Conservation (phyloP, 345 rosid species). For the Hibiscus trionum region DNA sequence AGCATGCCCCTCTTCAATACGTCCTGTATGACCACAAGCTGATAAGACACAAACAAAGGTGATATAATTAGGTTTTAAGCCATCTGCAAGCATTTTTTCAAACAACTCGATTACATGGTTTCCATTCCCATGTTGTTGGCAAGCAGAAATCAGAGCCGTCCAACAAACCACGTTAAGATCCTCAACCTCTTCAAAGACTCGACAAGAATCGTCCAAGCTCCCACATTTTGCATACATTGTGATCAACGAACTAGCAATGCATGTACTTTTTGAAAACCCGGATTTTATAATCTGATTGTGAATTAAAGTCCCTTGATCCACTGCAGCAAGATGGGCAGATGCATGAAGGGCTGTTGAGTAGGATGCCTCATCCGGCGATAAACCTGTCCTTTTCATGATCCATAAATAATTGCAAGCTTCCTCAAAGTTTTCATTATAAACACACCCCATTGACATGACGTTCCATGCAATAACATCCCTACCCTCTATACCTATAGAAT, state of each 20-base stretch:
- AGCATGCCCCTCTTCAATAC: conserved; percentile 27
- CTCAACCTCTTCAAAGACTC: conserved; percentile 28
- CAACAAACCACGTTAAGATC: conserved; percentile 30
- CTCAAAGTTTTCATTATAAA: conserved; percentile 20
- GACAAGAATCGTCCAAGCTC: conserved; percentile 21
- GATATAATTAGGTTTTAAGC: conserved; percentile 31
- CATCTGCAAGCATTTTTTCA: conserved; percentile 28
- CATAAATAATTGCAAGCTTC: conserved; percentile 28
- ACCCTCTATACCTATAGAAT: conserved; percentile 4
- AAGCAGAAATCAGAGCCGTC: conserved; percentile 38
- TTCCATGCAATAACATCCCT: conserved; percentile 30
- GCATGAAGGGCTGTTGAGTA: conserved; percentile 35
- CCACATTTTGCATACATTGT: conserved; percentile 46
- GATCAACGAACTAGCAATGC: conserved; percentile 30
- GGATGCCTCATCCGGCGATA: conserved; percentile 35
- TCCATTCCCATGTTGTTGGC: conserved; percentile 38
- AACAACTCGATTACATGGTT: conserved; percentile 27
- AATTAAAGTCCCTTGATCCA: conserved; percentile 25
- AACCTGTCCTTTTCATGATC: conserved; percentile 27
- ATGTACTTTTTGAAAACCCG: conserved; percentile 21
- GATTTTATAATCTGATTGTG: conserved; percentile 33
- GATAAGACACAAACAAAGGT: conserved; percentile 34
- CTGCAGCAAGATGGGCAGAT: conserved; percentile 28
- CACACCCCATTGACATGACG: conserved; percentile 36
- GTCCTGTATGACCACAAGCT: conserved; percentile 35